A percentile compares a stretch with the other conserved stretches of the same genome.
Evolutionary conservation across 768 basidiomycete species (phyloP).

Genomic region (Pulveroboletus sp.): DNA sequence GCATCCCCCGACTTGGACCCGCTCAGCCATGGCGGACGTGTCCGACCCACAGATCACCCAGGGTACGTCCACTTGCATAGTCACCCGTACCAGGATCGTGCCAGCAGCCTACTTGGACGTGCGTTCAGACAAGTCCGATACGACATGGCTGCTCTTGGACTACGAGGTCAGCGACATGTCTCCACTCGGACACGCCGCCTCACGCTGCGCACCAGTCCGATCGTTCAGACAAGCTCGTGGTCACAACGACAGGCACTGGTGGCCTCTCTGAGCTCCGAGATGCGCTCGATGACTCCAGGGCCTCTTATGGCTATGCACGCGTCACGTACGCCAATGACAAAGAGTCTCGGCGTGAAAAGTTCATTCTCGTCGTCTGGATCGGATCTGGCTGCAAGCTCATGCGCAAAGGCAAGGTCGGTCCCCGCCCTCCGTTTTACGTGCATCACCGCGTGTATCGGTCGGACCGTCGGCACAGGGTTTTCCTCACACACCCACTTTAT

Average conservation of each 20-base stretch:
- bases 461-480: constrained; percentile 7
- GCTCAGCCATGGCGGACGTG: constrained; percentile 68
- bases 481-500: constrained; percentile 26
- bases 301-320: constrained; percentile 82
- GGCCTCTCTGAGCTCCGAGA: constrained; percentile 77
- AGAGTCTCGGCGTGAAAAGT: constrained; percentile 86
- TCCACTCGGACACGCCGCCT: constrained; percentile 18
- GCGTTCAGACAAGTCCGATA: constrained; percentile 79
- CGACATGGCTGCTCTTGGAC: constrained; percentile 88
- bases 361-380: constrained; percentile 83
- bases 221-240: constrained; percentile 73
- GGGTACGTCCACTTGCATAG: constrained; percentile 44
- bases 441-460: constrained; percentile 14
- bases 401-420: constrained; percentile 83
- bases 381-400: constrained; percentile 82
- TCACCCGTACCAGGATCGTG: not conserved
- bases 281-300: constrained; percentile 66
- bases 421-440: constrained; percentile 17
- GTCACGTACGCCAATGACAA: constrained; percentile 85
- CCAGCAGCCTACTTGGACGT: constrained; percentile 91
- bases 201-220: constrained; percentile 47
- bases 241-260: constrained; percentile 78
- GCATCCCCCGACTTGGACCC: constrained; percentile 12
- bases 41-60: constrained; percentile 68
- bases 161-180: constrained; percentile 67